Base-by-base conservation (phyloP, 2,329 filamentous ascomycete species). In the Kalmusia sp. region DNA sequence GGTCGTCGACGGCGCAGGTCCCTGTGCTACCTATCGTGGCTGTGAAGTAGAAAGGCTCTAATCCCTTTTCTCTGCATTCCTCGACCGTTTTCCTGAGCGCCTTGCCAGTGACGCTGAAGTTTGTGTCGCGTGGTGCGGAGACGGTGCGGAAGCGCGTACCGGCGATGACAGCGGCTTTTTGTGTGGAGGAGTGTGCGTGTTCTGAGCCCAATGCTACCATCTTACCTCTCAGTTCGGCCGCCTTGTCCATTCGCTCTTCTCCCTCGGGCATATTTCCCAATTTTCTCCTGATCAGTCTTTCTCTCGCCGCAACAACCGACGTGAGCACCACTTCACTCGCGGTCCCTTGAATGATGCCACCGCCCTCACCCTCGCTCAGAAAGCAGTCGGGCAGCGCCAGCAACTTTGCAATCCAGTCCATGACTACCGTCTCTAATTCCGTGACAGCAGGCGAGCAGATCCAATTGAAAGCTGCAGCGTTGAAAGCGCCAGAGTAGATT, bases 401-500 rank as follows among this genome's bases (percentile, higher is more conserved):
- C 7, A 92, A 82, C 71, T 89, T 85, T 14, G 89, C 91, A 3
- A 97, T 79, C 93, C 93, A 98, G 76, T 98, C 93, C 72, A 97
- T 83, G 37, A 96, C 89, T 21, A 97, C 83, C 0, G 93, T 96
- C 80, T 98, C 93, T 41, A 98, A 83, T 77, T 98, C 93, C 0
- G 93, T 98, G 15, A 95, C 88, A 6, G 90, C 92, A 0, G 93
- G 93, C 5, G 88, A 92, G 77, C 93, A 97, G 59, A 97, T 87
- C 93, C 93, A 98, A 77, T 98, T 98, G 82, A 98, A 98, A 33
- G 92, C 92, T 1, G 93, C 92, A 14, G 91, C 91, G 11, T 87
- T 95, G 76, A 97, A 93, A 6, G 92, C 89, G 4, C 91, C 88
- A 37, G 87, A 91, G 80, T 96, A 98, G 79, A 98, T 87, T 77